Evolutionary conservation across 441 rosid genomes (phyloP), one percentile per base, ranked within the genome.

Genomic region (Lepidium campestre): DNA sequence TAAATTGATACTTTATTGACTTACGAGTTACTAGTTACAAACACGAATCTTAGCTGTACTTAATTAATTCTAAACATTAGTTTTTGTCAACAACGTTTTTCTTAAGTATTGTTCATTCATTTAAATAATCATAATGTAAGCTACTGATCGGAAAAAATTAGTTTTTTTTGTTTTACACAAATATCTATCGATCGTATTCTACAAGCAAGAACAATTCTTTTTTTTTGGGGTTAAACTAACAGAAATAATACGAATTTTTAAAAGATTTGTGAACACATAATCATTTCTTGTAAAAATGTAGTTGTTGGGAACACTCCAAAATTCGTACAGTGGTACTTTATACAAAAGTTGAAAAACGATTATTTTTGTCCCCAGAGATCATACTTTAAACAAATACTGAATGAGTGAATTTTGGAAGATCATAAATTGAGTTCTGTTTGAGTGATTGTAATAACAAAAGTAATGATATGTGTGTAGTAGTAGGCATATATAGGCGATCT

Each of bases 41-140:
- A 71, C 69, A 62, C 41, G 59, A 63, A 63, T 71, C 69, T 55
- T 71, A 56, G 50, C 48, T 55, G n/a, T 40, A 40, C 37, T 36
- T 54, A 22, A 20, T 36, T 55, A 23, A 48, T 50, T 11, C 35
- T 13, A 54, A 53, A 54, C 69, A 15, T 53, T 34, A 23, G 15
- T 35, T 70, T 59, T 35, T 62, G 32, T 53, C 49, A 70, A 44
- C 61, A 61, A 34, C n/a, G 14, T 62, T 60, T 61, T 53, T n/a
- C 31, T 27, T 23, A 42, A 11, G 14, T 18, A 39, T 25, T 37
- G 59, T 39, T 36, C 37, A 41, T 52, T 22, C 20, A 20, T 31
- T 49, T 20, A 49, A 49, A 40, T 68, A 36, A 48, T 29, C 19
- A 48, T n/a, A 39, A 19, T 58, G 25, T 10, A 25, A 27, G 41